These are phyloP conservation scores for Penicillium alfredii DNA, from an alignment of 495 filamentous ascomycete genomes.

Conservation along the genomic window DNA sequence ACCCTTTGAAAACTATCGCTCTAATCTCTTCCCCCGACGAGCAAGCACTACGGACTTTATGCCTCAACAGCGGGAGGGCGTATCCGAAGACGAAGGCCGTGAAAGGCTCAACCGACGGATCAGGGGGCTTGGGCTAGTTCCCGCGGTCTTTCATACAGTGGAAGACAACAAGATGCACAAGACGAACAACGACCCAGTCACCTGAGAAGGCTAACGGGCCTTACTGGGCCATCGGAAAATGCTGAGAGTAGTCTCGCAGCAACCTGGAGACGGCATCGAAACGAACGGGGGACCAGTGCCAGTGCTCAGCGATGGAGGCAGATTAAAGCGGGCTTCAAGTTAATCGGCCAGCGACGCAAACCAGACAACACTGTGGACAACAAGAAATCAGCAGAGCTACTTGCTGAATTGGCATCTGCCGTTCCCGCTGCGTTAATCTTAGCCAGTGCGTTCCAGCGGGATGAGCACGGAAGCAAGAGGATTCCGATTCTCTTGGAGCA, in stretches of 20 bases:
- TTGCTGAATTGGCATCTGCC: constrained; percentile 89
- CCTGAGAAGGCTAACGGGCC: constrained; percentile 66
- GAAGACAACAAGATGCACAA: constrained; percentile 32
- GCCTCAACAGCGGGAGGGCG: constrained; percentile 59
- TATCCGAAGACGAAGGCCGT: constrained; percentile 87
- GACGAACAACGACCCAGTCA: constrained; percentile 63
- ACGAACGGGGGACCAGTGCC: constrained; percentile 62
- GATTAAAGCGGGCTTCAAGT: constrained; percentile 76
- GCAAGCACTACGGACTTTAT: constrained; percentile 62
- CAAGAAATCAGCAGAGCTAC: constrained; percentile 90
- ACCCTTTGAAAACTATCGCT: constrained; percentile 41
- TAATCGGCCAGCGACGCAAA: constrained; percentile 72
- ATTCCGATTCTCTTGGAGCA: constrained; percentile 95
- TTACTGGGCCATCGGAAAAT: constrained; percentile 55
- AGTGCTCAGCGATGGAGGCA: constrained; percentile 82
- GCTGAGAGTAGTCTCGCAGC: constrained; percentile 42
- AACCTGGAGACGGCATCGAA: constrained; percentile 49
- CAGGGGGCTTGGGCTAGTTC: constrained; percentile 50
- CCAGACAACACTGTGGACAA: constrained; percentile 81
- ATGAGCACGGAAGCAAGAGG: constrained; percentile 90
- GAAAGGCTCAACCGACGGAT: constrained; percentile 60
- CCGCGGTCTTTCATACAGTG: constrained; percentile 51
- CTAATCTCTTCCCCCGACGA: constrained; percentile 56
- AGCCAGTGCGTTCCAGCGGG: constrained; percentile 93
- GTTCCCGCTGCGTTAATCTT: constrained; percentile 87